These are phyloP conservation scores for Russula olivacea DNA, from an alignment of 768 basidiomycete genomes.

Conservation along the genomic window DNA sequence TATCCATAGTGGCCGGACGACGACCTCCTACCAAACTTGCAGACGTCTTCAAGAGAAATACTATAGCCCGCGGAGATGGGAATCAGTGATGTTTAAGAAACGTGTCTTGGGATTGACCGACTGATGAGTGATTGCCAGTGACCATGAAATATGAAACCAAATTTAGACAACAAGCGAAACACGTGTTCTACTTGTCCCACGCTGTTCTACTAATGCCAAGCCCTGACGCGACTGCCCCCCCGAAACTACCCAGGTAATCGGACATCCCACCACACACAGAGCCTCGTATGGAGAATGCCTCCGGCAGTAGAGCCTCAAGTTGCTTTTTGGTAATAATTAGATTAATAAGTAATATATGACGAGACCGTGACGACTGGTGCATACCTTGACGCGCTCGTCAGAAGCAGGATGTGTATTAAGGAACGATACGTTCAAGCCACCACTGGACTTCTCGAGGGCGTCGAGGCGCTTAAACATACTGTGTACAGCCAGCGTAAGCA, in stretches of 20 bases:
- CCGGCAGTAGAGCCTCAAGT: conserved; percentile 50
- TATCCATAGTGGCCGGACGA: not conserved
- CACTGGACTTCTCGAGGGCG: conserved; percentile 42
- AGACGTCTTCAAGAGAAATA: not conserved
- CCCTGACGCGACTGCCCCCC: not conserved
- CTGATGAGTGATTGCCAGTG: not conserved
- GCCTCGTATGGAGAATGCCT: conserved; percentile 50
- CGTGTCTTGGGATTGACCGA: not conserved
- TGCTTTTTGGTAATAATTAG: conserved; percentile 20
- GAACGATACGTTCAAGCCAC: conserved; percentile 45
- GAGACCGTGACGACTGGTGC: conserved; percentile 21
- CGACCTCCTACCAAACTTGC: not conserved
- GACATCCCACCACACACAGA: conserved; percentile 42
- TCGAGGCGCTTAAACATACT: conserved; percentile 67
- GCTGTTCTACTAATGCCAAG: not conserved
- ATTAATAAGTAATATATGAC: not conserved
- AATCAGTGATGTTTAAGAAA: not conserved
- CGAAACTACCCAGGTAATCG: conserved; percentile 23
- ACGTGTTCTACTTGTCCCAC: not conserved
- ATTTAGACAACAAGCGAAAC: not conserved
- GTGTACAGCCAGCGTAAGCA: not conserved
- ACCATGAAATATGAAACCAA: not conserved
- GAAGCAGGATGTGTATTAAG: conserved; percentile 78
- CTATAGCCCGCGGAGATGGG: not conserved
- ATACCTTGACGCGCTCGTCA: conserved; percentile 63